Evolutionary conservation across 345 rosid species (phyloP).

Genomic region (Trapa incisa): DNA sequence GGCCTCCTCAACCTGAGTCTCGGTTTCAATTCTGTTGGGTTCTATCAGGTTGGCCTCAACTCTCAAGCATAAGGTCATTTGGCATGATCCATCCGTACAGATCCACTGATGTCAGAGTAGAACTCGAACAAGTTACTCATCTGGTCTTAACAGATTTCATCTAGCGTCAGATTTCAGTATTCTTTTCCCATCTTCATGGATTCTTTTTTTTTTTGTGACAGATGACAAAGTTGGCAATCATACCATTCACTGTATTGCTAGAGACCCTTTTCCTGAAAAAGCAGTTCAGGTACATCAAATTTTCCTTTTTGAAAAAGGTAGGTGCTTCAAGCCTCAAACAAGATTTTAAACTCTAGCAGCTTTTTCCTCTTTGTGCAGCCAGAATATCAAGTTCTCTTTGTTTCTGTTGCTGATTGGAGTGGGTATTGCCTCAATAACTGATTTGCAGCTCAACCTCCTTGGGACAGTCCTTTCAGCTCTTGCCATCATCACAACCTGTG

Average conservation of each 20-base stretch:
- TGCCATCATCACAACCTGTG: constrained; percentile 84
- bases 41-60: constrained; percentile 56
- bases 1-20: constrained; percentile 92
- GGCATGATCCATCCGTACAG: not conserved
- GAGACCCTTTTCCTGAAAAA: constrained; percentile 87
- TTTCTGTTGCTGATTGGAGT: constrained; percentile 66
- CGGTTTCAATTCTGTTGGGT: constrained; percentile 95
- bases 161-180: not conserved
- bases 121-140: not conserved
- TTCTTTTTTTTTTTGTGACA: constrained; percentile 16
- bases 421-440: constrained; percentile 90
- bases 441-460: constrained; percentile 76
- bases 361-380: constrained; percentile 28
- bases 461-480: constrained; percentile 74
- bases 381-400: constrained; percentile 60
- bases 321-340: not conserved
- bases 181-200: not conserved
- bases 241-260: constrained; percentile 87
- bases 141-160: not conserved
- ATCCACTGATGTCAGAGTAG: not conserved
- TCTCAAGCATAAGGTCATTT: not conserved
- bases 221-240: constrained; percentile 99
- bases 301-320: not conserved
- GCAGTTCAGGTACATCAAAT: constrained; percentile 60
- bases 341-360: not conserved